These are phyloP conservation scores for Capronia epimyces DNA, from an alignment of 2,329 filamentous ascomycete species.

Conservation along the genomic window DNA sequence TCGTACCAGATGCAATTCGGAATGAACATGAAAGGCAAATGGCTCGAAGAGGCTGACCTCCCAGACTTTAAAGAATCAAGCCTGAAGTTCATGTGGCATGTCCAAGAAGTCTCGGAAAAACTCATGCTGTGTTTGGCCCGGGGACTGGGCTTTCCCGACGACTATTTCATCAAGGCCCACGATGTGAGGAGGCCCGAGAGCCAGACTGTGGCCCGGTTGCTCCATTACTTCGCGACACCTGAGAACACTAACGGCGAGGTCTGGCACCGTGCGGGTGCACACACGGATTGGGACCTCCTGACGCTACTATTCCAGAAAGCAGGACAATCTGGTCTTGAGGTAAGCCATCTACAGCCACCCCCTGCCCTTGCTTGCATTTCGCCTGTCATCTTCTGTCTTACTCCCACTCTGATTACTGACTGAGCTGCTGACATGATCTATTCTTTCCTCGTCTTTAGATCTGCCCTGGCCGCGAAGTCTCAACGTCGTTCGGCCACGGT, in stretches of 20 bases:
- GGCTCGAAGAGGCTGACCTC: conserved; percentile 47
- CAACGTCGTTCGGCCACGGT: conserved; percentile 54
- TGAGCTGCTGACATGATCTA: background rate
- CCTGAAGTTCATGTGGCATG: conserved; percentile 51
- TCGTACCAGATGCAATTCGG: conserved; percentile 60
- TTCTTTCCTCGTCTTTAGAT: conserved; percentile 2
- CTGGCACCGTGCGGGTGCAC: conserved; percentile 51
- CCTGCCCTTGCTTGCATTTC: background rate
- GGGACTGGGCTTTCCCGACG: conserved; percentile 51
- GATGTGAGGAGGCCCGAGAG: conserved; percentile 46
- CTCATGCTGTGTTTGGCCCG: conserved; percentile 57
- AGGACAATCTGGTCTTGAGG: conserved; percentile 52
- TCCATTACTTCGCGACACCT: conserved; percentile 53
- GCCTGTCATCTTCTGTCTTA: too few relatives aligned
- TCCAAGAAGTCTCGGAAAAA: conserved; percentile 50
- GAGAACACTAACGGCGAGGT: conserved; percentile 19
- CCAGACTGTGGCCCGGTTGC: conserved; percentile 52
- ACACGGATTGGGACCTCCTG: conserved; percentile 59
- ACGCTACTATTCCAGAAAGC: conserved; percentile 59
- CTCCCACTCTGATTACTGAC: too few relatives aligned
- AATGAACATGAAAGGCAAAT: conserved; percentile 48
- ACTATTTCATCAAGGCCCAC: conserved; percentile 54
- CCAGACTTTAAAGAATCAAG: conserved; percentile 46
- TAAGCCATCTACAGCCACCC: background rate
- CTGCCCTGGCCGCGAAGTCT: conserved; percentile 47